Base-by-base conservation (phyloP, 129 eudicot species). In the Artemisia tridentata region DNA sequence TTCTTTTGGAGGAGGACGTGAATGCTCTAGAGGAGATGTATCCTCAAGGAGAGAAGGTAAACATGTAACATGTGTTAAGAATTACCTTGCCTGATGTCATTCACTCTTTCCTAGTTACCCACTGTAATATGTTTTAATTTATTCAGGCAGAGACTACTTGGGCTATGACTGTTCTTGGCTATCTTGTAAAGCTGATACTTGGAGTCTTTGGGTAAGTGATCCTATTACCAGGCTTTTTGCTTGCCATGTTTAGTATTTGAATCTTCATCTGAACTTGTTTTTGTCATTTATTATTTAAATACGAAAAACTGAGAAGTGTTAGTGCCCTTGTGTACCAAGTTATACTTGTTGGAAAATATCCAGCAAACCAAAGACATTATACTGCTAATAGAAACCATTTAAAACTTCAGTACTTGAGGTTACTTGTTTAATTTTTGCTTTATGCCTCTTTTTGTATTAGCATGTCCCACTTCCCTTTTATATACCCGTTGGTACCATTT, bases 31-130 rank as follows among this genome's bases (percentile, higher is more conserved):
- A 93, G 80, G 99, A 93, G 82, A 90, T 93, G 97, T 93, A 90
- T 69, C 99, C 99, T 79, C 99, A 93, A 84, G 99, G 99, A 29
- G 99, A 93, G 82, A 78, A 93, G 99, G 99, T 93, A 47, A 63
- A 19, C 46, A 51, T 68, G 52, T 68, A 57, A 16, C 41, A n/a
- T 56, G 48, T 60, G 56, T 43, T 74, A 62, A 72, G 21, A 38
- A 49, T 16, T 25, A 62, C 34, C 14, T 68, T 46, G 11, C 31
- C 48, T 65, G 43, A 69, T 31, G 18, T 46, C 31, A 52, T 38
- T 38, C 7, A 38, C 11, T 38, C 11, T 73, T 69, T 64, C 17
- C 69, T 57, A 55, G 63, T 18, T 66, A 29, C 31, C 21, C 46
- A 31, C 48, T 62, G 13, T 38, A 25, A 63, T 62, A 4, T 15